phyloP scores from a whole-genome alignment of 805 yeast genomes.

The Candida insectorum region DNA sequence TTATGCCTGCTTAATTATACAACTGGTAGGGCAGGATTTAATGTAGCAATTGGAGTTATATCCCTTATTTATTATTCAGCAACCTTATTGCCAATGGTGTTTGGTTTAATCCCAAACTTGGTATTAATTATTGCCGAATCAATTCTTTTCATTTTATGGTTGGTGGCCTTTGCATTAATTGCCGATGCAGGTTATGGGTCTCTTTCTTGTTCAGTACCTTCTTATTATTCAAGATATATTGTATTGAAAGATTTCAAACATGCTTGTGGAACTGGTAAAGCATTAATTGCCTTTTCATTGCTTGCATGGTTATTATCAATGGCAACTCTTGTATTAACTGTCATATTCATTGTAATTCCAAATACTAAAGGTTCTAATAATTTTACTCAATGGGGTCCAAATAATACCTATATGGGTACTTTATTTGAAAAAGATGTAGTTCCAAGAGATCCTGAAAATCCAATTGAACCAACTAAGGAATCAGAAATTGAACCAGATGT shows the following conservation, averaged over 20 bases:
- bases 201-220: slow-evolving; percentile 4
- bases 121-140: slow-evolving; percentile 14
- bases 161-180: slow-evolving; percentile 18
- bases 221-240: slow-evolving; percentile 1
- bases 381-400: background rate
- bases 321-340: slow-evolving; percentile 14
- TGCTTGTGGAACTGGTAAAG: slow-evolving; percentile 21
- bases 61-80: slow-evolving; percentile 8
- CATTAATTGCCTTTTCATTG: slow-evolving; percentile 18
- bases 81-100: slow-evolving; percentile 10
- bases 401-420: background rate
- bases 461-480: no score
- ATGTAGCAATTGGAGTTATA: slow-evolving; percentile 13
- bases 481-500: no score
- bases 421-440: background rate
- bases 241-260: background rate
- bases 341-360: slow-evolving; percentile 17
- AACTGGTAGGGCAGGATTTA: slow-evolving; percentile 10
- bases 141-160: slow-evolving; percentile 19
- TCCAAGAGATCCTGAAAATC: background rate
- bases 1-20: slow-evolving; percentile 4
- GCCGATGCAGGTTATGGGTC: slow-evolving; percentile 18
- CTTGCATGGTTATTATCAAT: slow-evolving; percentile 19
- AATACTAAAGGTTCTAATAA: slow-evolving; percentile 1
- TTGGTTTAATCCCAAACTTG: slow-evolving; percentile 10